Evolutionary conservation across 495 filamentous ascomycete genomes (phyloP), one percentile per base, ranked within the genome.

Genomic region (Rostrohypoxylon terebratum): DNA sequence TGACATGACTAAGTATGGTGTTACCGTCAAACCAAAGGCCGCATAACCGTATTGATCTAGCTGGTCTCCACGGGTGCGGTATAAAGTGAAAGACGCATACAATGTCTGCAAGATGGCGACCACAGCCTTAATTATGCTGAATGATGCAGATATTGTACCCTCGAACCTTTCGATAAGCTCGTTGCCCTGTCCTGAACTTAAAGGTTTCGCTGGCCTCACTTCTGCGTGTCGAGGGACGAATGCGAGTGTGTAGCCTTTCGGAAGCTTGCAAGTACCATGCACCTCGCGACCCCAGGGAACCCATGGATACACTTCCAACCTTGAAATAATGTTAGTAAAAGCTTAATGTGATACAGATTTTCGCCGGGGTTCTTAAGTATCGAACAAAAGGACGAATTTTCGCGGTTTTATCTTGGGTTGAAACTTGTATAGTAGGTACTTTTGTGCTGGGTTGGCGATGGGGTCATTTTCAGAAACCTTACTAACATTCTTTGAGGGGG

Each of bases 1-100:
- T 0, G 83, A 84, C 82, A 87, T 83, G 21, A 82, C 34, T n/a
- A 79, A 54, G 66, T 85, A 86, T 0, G 83, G 85, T 1, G 79
- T 48, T 0, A 84, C 80, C 1, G 84, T 84, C 4, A 86, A 66
- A 5, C 77, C 76, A 53, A 81, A 86, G 4, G 83, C 81, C 1
- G 80, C 79, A 62, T 82, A 85, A 21, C 84, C 84, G 48, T 78
- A 85, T 13, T 23, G 63, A 1, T 73, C n/a, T 16, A 85, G 68
- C 53, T 85, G 82, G 38, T 77, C 65, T 0, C 80, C 84, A 14
- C 77, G 74, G 0, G 78, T 69, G 2, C 66, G 63, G 63, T 83
- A 83, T 3, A 84, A 54, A 1, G 81, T 84, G 40, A 47, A 61
- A 2, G 80, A 77, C 31, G 57, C 60, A 18, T 55, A 53, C 13